A percentile compares a stretch with the other conserved stretches of the same genome.
Conservation (phyloP, 352 stramenopile species). For the Phytophthora constricta region DNA sequence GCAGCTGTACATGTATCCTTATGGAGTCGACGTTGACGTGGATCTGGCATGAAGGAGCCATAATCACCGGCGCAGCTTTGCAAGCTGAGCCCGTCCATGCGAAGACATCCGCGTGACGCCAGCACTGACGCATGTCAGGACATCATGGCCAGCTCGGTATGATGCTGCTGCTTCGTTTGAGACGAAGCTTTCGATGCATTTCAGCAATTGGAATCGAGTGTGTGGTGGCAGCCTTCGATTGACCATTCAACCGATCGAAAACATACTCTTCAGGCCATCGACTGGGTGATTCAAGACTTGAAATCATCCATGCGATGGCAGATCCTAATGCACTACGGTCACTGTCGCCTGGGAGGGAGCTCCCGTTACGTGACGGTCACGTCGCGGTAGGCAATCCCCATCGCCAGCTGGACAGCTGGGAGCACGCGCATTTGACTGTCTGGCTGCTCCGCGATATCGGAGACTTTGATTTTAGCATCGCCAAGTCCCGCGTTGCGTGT, state of each 20-base stretch:
- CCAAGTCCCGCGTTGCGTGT: constrained; percentile 17
- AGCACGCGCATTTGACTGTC: constrained; percentile 18
- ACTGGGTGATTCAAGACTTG: too few species aligned
- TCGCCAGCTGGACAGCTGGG: constrained; percentile 26
- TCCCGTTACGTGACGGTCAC: too few species aligned
- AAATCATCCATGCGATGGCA: background rate
- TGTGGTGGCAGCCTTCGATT: too few species aligned
- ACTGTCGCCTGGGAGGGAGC: too few species aligned
- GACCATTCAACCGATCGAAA: too few species aligned
- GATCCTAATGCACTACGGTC: too few species aligned
- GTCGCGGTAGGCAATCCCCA: constrained; percentile 10
- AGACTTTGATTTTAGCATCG: too few species aligned
- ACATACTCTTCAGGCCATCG: too few species aligned
- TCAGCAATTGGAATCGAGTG: too few species aligned
- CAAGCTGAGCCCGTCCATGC: background rate
- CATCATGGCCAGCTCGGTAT: background rate
- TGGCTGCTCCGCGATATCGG: background rate
- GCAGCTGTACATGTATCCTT: too few species aligned
- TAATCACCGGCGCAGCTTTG: constrained; percentile 1
- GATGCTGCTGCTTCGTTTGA: background rate
- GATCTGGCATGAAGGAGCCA: background rate
- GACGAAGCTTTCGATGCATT: too few species aligned
- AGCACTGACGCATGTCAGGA: background rate
- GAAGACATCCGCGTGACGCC: background rate
- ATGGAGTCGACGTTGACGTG: background rate